These are phyloP conservation scores for Russula ochroleuca DNA, from an alignment of 768 basidiomycete genomes.

Conservation along the genomic window DNA sequence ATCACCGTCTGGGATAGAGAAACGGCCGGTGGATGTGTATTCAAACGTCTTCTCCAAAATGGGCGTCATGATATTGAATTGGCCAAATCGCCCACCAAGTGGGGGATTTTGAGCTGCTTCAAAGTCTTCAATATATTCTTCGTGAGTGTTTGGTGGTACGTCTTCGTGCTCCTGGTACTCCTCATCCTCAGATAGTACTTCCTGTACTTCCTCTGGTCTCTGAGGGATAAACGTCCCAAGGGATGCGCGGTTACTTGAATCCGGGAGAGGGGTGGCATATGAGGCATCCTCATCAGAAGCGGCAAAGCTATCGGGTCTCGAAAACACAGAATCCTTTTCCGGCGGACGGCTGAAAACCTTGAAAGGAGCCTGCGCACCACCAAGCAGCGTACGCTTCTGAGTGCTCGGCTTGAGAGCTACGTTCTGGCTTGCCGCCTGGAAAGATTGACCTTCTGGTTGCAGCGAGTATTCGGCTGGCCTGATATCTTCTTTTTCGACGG, in stretches of 20 bases:
- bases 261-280: conserved; percentile 13
- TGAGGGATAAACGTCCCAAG: conserved; percentile 27
- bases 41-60: conserved; percentile 95
- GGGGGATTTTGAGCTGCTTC: conserved; percentile 39
- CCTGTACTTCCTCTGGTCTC: background rate
- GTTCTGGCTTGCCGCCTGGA: conserved; percentile 8
- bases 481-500: conserved; percentile 30
- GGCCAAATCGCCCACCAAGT: conserved; percentile 70
- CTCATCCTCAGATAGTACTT: conserved; percentile 28
- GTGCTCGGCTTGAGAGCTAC: conserved; percentile 4
- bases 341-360: conserved; percentile 73
- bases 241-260: conserved; percentile 29
- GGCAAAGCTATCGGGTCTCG: conserved; percentile 34
- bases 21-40: conserved; percentile 61
- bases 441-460: conserved; percentile 6
- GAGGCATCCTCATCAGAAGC: conserved; percentile 36
- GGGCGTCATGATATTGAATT: conserved; percentile 93
- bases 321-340: conserved; percentile 35
- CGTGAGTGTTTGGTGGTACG: conserved; percentile 12
- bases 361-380: conserved; percentile 41
- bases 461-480: conserved; percentile 6
- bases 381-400: conserved; percentile 38
- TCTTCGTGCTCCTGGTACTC: conserved; percentile 30
- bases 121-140: conserved; percentile 29
- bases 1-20: conserved; percentile 33